Percentiles rank a stretch among this genome's conserved stretches.
phyloP scores from a whole-genome alignment of 805 yeast genomes.

The Kluyveromyces starmeri region DNA sequence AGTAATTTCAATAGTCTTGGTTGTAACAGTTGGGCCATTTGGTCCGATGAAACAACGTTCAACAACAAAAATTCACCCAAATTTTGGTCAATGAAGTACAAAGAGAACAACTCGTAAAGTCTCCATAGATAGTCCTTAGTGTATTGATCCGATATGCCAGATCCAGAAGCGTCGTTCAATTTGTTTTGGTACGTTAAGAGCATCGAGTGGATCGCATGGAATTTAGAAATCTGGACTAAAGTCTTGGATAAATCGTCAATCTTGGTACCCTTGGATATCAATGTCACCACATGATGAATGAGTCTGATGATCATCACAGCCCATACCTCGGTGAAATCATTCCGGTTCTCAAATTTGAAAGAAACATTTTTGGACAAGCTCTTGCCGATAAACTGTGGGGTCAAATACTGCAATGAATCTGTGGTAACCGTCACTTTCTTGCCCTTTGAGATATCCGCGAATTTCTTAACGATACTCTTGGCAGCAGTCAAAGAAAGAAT shows the following conservation, averaged over 20 bases:
- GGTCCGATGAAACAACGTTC: slow-evolving; percentile 43
- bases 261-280: slow-evolving; percentile 21
- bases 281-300: slow-evolving; percentile 20
- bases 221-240: slow-evolving; percentile 32
- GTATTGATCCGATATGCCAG: slow-evolving; percentile 21
- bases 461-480: slow-evolving; percentile 47
- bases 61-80: slow-evolving; percentile 64
- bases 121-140: slow-evolving; percentile 43
- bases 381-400: slow-evolving; percentile 20
- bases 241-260: slow-evolving; percentile 32
- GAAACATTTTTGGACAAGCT: slow-evolving; percentile 16
- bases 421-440: slow-evolving; percentile 28
- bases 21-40: slow-evolving; percentile 36
- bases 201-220: slow-evolving; percentile 34
- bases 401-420: slow-evolving; percentile 23
- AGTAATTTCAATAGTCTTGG: slow-evolving; percentile 39
- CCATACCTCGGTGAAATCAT: slow-evolving; percentile 29
- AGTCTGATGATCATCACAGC: slow-evolving; percentile 22
- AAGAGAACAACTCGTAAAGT: slow-evolving; percentile 54
- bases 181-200: slow-evolving; percentile 25
- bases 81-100: slow-evolving; percentile 59
- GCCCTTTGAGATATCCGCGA: slow-evolving; percentile 32
- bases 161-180: slow-evolving; percentile 10
- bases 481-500: slow-evolving; percentile 80
- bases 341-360: slow-evolving; percentile 23